Percentiles rank a stretch among this genome's conserved stretches.
These are phyloP conservation scores for Hanseniaspora vineae DNA, from an alignment of 805 yeast species.

Conservation along the genomic window DNA sequence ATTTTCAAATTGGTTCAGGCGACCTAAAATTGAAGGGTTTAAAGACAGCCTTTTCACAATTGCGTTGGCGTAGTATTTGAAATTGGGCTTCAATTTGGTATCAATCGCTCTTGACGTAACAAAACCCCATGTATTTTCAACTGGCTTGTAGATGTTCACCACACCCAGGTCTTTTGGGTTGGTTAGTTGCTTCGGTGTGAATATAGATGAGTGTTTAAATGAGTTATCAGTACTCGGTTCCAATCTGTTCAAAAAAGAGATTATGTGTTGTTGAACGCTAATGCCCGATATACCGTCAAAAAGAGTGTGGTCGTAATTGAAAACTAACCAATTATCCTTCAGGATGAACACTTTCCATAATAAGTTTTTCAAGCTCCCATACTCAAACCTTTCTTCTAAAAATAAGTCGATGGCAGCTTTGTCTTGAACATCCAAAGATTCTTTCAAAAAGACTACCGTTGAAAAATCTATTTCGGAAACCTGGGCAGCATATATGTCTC, in stretches of 20 bases:
- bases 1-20: neutral
- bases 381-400: neutral
- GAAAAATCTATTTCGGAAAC: neutral
- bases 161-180: neutral
- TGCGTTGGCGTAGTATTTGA: neutral
- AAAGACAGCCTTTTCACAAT: neutral
- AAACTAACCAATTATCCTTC: conserved; percentile 2
- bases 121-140: neutral
- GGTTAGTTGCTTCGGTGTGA: neutral
- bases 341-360: conserved; percentile 3
- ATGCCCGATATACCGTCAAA: conserved; percentile 5
- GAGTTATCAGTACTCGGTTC: neutral
- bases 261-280: neutral
- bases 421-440: neutral
- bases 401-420: neutral
- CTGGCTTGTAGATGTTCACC: conserved; percentile 2
- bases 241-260: neutral
- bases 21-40: neutral
- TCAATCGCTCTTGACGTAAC: neutral
- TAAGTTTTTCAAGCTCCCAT: neutral
- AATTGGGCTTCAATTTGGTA: neutral
- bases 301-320: conserved; percentile 4
- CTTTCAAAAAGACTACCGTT: neutral
- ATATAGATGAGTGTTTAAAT: neutral
- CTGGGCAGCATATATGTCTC: neutral